These are phyloP conservation scores for Pelargonium citronellum DNA, from an alignment of 441 rosid species.

Conservation along the genomic window DNA sequence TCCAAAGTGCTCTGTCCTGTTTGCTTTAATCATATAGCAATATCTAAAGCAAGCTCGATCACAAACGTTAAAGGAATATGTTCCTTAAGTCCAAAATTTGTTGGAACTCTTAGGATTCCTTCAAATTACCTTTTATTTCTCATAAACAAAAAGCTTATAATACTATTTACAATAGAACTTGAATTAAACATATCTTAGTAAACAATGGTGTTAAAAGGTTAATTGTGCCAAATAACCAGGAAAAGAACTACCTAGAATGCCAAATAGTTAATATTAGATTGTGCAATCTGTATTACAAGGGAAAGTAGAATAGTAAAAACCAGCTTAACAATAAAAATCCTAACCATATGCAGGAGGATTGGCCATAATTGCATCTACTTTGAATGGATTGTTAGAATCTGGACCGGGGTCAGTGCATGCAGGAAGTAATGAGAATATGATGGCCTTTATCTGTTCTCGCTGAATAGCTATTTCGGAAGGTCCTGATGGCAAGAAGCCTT, in stretches of 20 bases:
- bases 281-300: not conserved
- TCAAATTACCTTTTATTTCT: no score
- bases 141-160: no score
- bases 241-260: no score
- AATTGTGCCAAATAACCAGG: no score
- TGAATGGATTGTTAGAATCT: constrained; percentile 24
- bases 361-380: constrained; percentile 43
- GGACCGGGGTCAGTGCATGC: constrained; percentile 42
- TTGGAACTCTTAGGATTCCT: no score
- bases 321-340: not conserved
- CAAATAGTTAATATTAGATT: not conserved
- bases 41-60: no score
- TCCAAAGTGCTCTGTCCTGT: not conserved
- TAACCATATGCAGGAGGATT: constrained; percentile 51
- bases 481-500: constrained; percentile 48
- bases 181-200: no score
- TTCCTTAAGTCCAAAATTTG: no score
- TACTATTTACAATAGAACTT: no score
- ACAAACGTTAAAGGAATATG: no score
- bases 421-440: constrained; percentile 37
- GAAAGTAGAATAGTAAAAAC: not conserved
- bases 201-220: no score
- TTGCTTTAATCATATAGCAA: not conserved
- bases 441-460: constrained; percentile 37
- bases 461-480: constrained; percentile 42